Evolutionary conservation across 2,329 filamentous ascomycete genomes (phyloP).

Genomic region (Talaromyces sp.): DNA sequence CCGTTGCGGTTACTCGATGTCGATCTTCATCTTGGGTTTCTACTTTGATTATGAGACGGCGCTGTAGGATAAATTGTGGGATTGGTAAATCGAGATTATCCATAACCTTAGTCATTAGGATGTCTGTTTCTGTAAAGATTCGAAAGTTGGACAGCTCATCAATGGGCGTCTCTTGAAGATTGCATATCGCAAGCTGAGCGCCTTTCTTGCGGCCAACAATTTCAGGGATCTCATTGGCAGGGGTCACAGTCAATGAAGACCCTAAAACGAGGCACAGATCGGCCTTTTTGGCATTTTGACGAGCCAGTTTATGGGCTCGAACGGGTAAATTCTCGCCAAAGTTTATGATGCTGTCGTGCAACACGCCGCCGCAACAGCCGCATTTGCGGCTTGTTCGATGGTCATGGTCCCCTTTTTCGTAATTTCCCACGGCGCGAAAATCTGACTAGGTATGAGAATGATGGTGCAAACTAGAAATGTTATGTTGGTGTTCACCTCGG

Average conservation of each 20-base stretch:
- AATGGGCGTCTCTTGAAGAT: slow-evolving; percentile 42
- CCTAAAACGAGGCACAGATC: slow-evolving; percentile 47
- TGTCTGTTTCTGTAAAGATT: slow-evolving; percentile 20
- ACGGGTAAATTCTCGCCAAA: slow-evolving; percentile 1
- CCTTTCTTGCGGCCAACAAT: slow-evolving; percentile 15
- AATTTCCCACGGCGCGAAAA: slow-evolving; percentile 41
- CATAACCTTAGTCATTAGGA: background rate
- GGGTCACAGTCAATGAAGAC: slow-evolving; percentile 43
- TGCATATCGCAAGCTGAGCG: slow-evolving; percentile 42
- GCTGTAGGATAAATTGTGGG: background rate
- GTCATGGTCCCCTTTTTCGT: slow-evolving; percentile 41
- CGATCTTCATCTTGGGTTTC: background rate
- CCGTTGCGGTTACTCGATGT: background rate
- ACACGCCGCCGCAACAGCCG: slow-evolving; percentile 31
- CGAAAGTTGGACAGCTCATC: slow-evolving; percentile 32
- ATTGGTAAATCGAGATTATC: background rate
- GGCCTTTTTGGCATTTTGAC: slow-evolving; percentile 35
- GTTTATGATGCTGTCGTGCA: slow-evolving; percentile 16
- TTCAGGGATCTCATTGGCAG: slow-evolving; percentile 40
- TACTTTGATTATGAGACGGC: background rate
- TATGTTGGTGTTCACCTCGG: slow-evolving; percentile 22
- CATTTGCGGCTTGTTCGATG: slow-evolving; percentile 47
- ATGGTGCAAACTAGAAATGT: background rate
- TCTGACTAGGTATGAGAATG: slow-evolving; percentile 25
- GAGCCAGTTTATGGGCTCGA: slow-evolving; percentile 21